phyloP scores from a whole-genome alignment of 2,329 filamentous ascomycete genomes.

The Paraphoma chrysanthemicola region DNA sequence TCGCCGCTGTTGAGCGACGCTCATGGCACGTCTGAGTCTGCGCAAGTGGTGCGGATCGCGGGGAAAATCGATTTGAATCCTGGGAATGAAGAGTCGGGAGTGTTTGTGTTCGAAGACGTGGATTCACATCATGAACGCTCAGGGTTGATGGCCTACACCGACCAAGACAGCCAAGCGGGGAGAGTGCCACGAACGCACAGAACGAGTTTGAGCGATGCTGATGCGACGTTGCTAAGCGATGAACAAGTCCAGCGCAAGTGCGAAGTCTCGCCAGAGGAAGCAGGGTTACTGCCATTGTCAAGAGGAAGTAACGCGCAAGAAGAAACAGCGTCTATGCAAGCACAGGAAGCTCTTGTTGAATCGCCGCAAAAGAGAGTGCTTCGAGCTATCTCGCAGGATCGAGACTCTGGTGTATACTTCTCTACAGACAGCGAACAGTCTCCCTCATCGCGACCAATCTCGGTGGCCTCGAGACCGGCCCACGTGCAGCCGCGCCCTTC shows the following conservation, averaged over 20 bases:
- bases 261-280: not conserved
- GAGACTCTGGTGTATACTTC: conserved; percentile 35
- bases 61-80: conserved; percentile 19
- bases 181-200: too few relatives aligned
- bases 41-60: not conserved
- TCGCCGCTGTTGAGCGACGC: conserved; percentile 8
- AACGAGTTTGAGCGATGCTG: not conserved
- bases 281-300: not conserved
- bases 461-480: conserved; percentile 12
- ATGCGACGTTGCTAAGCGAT: not conserved
- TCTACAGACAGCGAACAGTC: conserved; percentile 19
- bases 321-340: not conserved
- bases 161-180: not conserved
- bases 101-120: conserved; percentile 25
- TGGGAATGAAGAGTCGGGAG: conserved; percentile 22
- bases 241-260: not conserved
- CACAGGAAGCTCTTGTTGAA: not conserved
- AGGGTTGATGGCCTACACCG: not conserved
- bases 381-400: conserved; percentile 10
- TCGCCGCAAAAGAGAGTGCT: not conserved
- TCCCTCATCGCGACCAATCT: conserved; percentile 7
- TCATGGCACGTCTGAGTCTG: conserved; percentile 1
- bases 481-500: conserved; percentile 13
- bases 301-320: too few relatives aligned
- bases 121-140: not conserved